Evolutionary conservation across 352 stramenopile genomes (phyloP), one percentile per base, ranked within the genome.

Genomic region (Pelagophyceae sp.): DNA sequence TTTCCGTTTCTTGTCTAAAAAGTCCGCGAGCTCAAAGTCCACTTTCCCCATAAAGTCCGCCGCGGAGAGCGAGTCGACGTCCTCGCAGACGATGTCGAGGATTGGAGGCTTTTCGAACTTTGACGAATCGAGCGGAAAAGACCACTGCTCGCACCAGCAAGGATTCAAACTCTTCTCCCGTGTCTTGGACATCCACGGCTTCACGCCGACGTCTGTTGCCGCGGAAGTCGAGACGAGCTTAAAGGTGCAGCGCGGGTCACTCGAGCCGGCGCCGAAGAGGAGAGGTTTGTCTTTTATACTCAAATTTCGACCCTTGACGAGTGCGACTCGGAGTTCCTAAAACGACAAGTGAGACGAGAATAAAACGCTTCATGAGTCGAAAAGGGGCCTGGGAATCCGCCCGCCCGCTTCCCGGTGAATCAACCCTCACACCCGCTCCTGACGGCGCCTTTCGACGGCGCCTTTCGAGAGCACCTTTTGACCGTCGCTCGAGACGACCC

Each of bases 41-140:
- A 54, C 37, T 5, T 71, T 3, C 3, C 61, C 61, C 61, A 71
- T 71, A 25, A 40, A 71, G 61, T 50, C 67, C 67, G 67, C 67
- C 15, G 67, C 51, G 2, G 67, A 35, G 20, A 74, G 33, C 35
- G 31, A 33, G 67, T 74, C 67, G 35, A 58, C 25, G 38, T 74
- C 38, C 29, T 74, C 67, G 67, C 67, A 74, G 20, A 35, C 29
- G 2, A 19, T 3, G 67, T 19, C 1, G 2, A 74, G 38, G n/a
- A 71, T 31, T 3, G 29, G 29, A 27, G 61, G 61, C 33, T 71
- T 29, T 1, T 29, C 61, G 5, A 33, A 17, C 33, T 71, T 3
- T 3, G 61, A 6, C 61, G 61, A 29, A 3, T n/a, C 5, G 15
- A 74, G 38, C 1, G 2, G 17, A n/a, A 58, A 32, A 23, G 33